Base-by-base conservation (phyloP, 1,284 basidiomycete species). In the Spongiforma sp. region DNA sequence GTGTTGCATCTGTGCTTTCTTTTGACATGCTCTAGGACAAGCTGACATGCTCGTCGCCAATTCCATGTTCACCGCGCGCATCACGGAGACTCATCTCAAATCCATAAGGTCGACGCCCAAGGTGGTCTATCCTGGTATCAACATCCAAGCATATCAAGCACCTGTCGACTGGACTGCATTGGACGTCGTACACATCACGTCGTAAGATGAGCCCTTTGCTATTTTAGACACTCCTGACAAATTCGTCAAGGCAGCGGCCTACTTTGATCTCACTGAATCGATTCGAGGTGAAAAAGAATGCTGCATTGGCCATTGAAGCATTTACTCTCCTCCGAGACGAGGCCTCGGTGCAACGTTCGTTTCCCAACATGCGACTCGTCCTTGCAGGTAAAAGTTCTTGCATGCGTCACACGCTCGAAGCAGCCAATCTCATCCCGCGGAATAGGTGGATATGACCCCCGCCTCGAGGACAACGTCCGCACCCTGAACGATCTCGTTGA, bases 251-350 rank as follows among this genome's bases (percentile, higher is more conserved):
- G 30, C 77, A 86, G 39, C 83, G 85, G 7, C 93, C 91, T 3
- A 95, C 93, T 0, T 78, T 99, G 3, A 73, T 99, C 0, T 98
- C 96, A 1, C 82, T 99, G 59, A 99, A 99, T 75, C 91, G 96
- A 1, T 99, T 98, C 73, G 97, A 99, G 79, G 89, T 86, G 67
- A 99, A 99, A 83, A 99, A 99, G 81, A 97, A 99, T 69, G 84
- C 87, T 0, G 87, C 86, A 0, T 82, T 99, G 3, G 96, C 96
- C 0, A 82, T 99, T 30, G 80, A 90, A 54, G 83, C 96, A 0
- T 98, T 96, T 70, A 89, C 91, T 6, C 72, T 74, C 32, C 71
- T 90, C 24, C 73, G 77, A 50, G 67, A 59, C 5, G 73, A 65
- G 34, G 41, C 58, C 33, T 69, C 57, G 26, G 57, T 61, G 57